These are phyloP conservation scores for Candida hungchunana DNA, from an alignment of 805 yeast species.

Conservation along the genomic window DNA sequence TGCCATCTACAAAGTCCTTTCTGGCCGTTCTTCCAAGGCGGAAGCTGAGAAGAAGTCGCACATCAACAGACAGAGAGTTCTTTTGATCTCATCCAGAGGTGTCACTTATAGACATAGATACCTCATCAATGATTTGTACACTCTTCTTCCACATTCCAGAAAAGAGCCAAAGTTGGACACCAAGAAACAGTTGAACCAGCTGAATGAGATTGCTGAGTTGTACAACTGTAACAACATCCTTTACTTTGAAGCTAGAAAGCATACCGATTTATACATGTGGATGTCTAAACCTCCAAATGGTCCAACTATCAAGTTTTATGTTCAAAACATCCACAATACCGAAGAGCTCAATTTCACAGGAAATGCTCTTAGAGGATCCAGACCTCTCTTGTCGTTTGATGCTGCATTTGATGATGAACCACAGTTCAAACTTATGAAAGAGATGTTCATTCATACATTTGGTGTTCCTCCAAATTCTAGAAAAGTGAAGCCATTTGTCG, in stretches of 20 bases:
- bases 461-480: constrained; percentile 96
- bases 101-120: constrained; percentile 95
- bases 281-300: constrained; percentile 96
- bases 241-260: constrained; percentile 95
- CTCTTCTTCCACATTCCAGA: constrained; percentile 87
- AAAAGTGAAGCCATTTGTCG: constrained; percentile 90
- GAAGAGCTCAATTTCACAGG: constrained; percentile 97
- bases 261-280: constrained; percentile 93
- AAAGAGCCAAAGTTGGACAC: constrained; percentile 95
- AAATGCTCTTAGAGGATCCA: constrained; percentile 89
- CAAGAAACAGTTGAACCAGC: constrained; percentile 80
- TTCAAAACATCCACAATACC: constrained; percentile 93
- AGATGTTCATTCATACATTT: constrained; percentile 73
- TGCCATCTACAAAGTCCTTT: constrained; percentile 65
- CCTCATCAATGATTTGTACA: constrained; percentile 72
- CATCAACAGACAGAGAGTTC: constrained; percentile 82
- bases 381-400: constrained; percentile 91
- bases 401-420: constrained; percentile 63
- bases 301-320: constrained; percentile 89
- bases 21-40: constrained; percentile 38
- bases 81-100: constrained; percentile 91
- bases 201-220: constrained; percentile 93
- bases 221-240: constrained; percentile 95
- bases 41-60: constrained; percentile 44
- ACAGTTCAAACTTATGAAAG: constrained; percentile 75